phyloP scores from a whole-genome alignment of 345 rosid genomes.

The Pelargonium nanum region DNA sequence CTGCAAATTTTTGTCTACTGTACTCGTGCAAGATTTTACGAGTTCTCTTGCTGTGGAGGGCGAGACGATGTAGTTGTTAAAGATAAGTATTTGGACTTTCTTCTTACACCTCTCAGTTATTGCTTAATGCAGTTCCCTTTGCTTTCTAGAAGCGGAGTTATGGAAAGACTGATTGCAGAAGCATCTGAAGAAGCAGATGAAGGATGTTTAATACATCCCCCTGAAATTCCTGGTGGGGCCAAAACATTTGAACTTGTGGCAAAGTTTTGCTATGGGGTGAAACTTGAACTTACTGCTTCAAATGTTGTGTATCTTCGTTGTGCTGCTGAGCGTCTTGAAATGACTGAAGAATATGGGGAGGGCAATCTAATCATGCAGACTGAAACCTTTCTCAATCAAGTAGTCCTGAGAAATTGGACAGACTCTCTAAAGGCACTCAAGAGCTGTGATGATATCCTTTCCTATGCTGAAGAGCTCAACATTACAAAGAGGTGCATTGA shows the following conservation, averaged over 20 bases:
- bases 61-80: too few relatives aligned
- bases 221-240: constrained; percentile 74
- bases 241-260: constrained; percentile 92
- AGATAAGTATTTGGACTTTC: not conserved
- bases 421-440: constrained; percentile 77
- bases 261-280: constrained; percentile 97
- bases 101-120: constrained; percentile 11
- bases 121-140: constrained; percentile 67
- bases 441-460: constrained; percentile 60
- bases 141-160: constrained; percentile 85
- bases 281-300: constrained; percentile 83
- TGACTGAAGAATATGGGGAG: constrained; percentile 94
- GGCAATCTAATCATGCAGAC: constrained; percentile 70
- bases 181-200: constrained; percentile 65
- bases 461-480: constrained; percentile 58
- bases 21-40: not conserved
- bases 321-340: constrained; percentile 80
- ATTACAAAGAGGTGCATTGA: constrained; percentile 71
- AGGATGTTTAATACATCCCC: constrained; percentile 45
- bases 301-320: constrained; percentile 74
- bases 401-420: constrained; percentile 80
- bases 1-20: not conserved
- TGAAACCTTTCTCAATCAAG: constrained; percentile 80
- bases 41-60: not conserved
- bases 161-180: constrained; percentile 82